phyloP scores from a whole-genome alignment of 331 rosid genomes.

The Saraca asoca region DNA sequence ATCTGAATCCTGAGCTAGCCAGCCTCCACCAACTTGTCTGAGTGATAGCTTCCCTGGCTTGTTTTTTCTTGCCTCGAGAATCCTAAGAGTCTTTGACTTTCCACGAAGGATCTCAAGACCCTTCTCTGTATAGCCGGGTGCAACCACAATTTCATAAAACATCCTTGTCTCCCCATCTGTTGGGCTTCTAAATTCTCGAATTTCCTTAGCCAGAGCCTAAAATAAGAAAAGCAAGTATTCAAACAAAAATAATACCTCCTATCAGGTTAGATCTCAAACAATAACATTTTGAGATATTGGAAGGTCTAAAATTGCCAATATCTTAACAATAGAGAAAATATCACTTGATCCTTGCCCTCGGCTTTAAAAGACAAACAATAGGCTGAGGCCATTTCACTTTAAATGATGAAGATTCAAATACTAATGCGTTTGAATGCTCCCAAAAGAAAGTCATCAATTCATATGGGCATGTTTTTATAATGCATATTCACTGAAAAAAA shows the following conservation, averaged over 20 bases:
- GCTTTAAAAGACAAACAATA: too few relatives aligned
- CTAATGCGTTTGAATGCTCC: too few relatives aligned
- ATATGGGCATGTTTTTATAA: too few relatives aligned
- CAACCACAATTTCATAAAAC: slow-evolving; percentile 98
- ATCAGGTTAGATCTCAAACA: too few relatives aligned
- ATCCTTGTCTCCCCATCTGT: slow-evolving; percentile 88
- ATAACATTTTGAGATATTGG: too few relatives aligned
- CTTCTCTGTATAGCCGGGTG: slow-evolving; percentile 76
- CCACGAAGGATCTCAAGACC: slow-evolving; percentile 89
- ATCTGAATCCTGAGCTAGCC: slow-evolving; percentile 91
- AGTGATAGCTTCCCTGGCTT: slow-evolving; percentile 86
- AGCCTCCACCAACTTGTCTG: slow-evolving; percentile 95
- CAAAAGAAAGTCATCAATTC: neutral
- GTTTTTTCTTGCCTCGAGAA: slow-evolving; percentile 75
- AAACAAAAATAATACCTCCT: too few relatives aligned
- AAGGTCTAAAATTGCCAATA: too few relatives aligned
- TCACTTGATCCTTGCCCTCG: too few relatives aligned
- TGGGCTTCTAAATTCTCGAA: slow-evolving; percentile 90
- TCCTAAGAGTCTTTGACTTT: slow-evolving; percentile 83
- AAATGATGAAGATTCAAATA: too few relatives aligned
- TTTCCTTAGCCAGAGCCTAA: slow-evolving; percentile 86
- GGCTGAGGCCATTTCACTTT: too few relatives aligned
- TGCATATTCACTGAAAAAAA: neutral
- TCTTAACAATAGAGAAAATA: too few relatives aligned
- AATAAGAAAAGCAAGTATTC: slow-evolving; percentile 11